These are phyloP conservation scores for Penicillium capsulatum DNA, from an alignment of 2,329 filamentous ascomycete genomes.

Conservation along the genomic window DNA sequence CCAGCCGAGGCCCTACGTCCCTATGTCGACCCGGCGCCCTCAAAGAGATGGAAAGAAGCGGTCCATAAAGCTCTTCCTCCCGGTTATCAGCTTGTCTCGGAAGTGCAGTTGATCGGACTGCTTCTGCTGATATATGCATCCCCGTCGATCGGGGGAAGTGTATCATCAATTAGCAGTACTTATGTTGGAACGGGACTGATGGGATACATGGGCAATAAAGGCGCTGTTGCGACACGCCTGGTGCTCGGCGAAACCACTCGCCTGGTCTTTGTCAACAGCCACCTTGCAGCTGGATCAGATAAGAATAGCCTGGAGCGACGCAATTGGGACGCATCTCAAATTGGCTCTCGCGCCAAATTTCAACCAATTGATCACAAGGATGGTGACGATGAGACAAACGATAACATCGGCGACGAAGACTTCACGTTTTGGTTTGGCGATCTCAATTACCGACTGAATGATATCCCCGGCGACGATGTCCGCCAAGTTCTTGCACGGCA, in stretches of 20 bases:
- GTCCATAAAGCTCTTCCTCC: constrained; percentile 68
- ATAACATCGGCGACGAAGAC: constrained; percentile 81
- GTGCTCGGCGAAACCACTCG: constrained; percentile 85
- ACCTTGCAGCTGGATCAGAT: constrained; percentile 83
- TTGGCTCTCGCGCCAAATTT: constrained; percentile 72
- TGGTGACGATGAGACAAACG: constrained; percentile 48
- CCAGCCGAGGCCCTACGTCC: constrained; percentile 72
- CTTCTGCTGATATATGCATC: constrained; percentile 82
- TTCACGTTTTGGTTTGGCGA: constrained; percentile 96
- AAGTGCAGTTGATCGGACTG: constrained; percentile 82
- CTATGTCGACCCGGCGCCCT: constrained; percentile 67
- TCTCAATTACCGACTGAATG: constrained; percentile 87
- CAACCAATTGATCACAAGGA: constrained; percentile 67
- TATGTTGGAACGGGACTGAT: constrained; percentile 84
- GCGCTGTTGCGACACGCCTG: constrained; percentile 75
- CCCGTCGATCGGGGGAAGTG: constrained; percentile 65
- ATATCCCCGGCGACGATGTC: constrained; percentile 85
- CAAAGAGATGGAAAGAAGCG: constrained; percentile 75
- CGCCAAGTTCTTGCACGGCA: constrained; percentile 78
- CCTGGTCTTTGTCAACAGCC: constrained; percentile 85
- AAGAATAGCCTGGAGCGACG: constrained; percentile 72
- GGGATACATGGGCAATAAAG: constrained; percentile 96
- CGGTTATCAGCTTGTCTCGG: constrained; percentile 71
- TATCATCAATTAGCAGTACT: constrained; percentile 76
- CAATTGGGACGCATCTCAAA: constrained; percentile 84